Base-by-base conservation (phyloP, 768 basidiomycete genomes). In the Gymnopilus junonius region DNA sequence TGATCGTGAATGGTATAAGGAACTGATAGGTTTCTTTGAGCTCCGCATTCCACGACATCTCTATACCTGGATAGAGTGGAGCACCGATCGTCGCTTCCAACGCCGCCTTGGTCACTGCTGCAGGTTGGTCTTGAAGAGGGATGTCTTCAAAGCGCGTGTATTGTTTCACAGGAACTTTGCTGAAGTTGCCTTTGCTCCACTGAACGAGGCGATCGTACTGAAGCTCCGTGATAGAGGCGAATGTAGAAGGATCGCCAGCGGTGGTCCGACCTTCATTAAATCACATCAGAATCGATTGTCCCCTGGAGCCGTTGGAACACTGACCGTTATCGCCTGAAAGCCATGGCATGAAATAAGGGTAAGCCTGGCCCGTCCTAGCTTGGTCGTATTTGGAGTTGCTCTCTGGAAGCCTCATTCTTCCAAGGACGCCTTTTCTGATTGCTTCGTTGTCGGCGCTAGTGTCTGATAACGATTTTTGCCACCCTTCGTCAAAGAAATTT, bases 31-130 rank as follows among this genome's bases (percentile, higher is more conserved):
- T 70, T 21, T 66, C 51, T 3, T 54, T 39, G 17, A 63, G 17
- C 61, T 73, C 69, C 6, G 74, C 73, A 48, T 68, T 70, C 76
- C 77, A 78, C 20, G 63, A 71, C 64, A 70, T 63, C 62, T 78
- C 77, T 21, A 78, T 75, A 4, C 76, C 77, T 21, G 77, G 76
- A 56, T 72, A 76, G 7, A 79, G 64, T 12, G 77, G 72, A 29
- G 70, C 71, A 21, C 76, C 77, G 12, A 74, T 71, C 21, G 74
- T 71, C 7, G 64, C 63, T 48, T 77, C 74, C n/a, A 77, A 63
- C 8, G 66, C 62, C 21, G 76, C 75, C 39, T 67, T 70, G 0
- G 71, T 74, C 21, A 77, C 65, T 31, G 60, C 55, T 4, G 23
- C 56, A 1, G 75, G 71, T 58, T 73, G 75, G 0, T 69, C 57